Percentiles rank a stretch among this genome's conserved stretches.
Evolutionary conservation across 2,329 filamentous ascomycete species (phyloP).

Genomic region (Emergomyces pasteurianus): DNA sequence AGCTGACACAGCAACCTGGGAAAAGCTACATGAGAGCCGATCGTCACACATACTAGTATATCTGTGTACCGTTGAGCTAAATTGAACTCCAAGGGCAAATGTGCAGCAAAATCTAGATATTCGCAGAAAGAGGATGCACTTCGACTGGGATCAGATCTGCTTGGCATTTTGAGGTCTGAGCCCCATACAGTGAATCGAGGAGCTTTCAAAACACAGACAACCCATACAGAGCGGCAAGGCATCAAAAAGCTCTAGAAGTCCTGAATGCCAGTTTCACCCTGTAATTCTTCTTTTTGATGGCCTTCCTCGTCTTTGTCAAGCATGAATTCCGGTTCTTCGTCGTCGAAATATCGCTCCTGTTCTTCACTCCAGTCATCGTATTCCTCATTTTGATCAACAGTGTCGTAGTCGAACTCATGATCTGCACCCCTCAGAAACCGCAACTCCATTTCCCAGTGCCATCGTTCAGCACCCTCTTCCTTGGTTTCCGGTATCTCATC

Average conservation of each 20-base stretch:
- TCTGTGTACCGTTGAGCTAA: not conserved
- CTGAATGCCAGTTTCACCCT: conserved; percentile 59
- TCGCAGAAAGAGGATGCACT: not conserved
- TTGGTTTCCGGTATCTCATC: conserved; percentile 47
- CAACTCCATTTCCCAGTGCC: conserved; percentile 59
- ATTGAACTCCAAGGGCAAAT: not conserved
- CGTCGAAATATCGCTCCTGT: conserved; percentile 69
- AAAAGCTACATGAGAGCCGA: not conserved
- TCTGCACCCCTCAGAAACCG: conserved; percentile 67
- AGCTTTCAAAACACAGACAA: not conserved
- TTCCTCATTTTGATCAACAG: conserved; percentile 59
- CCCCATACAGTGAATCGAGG: not conserved
- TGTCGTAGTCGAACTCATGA: conserved; percentile 63
- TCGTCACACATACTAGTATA: not conserved
- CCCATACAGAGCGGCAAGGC: not conserved
- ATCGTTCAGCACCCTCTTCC: conserved; percentile 56
- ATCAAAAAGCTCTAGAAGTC: conserved; percentile 45
- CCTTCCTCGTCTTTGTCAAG: conserved; percentile 32
- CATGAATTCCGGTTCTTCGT: conserved; percentile 60
- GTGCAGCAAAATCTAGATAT: not conserved
- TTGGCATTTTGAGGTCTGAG: not conserved
- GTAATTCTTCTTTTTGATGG: conserved; percentile 16
- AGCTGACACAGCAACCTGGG: not conserved
- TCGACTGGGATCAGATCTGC: not conserved
- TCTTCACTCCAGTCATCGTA: conserved; percentile 55